These are phyloP conservation scores for Botryotinia narcissicola DNA, from an alignment of 2,329 filamentous ascomycete genomes.

Conservation along the genomic window DNA sequence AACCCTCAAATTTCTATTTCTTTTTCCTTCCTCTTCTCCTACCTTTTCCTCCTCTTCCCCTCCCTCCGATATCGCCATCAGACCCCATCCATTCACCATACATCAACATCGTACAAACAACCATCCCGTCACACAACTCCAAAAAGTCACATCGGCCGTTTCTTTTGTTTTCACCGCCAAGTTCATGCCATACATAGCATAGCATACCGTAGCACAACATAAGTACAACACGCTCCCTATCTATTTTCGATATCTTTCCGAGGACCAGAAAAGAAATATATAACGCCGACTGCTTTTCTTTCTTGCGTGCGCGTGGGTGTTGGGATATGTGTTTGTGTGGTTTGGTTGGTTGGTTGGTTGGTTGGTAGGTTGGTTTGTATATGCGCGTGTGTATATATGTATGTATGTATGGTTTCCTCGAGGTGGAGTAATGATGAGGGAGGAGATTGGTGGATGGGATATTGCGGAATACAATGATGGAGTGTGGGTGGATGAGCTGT, in stretches of 20 bases:
- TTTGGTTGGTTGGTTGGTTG: neutral
- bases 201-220: neutral
- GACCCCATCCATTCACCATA: neutral
- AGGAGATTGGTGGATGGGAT: neutral
- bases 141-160: neutral
- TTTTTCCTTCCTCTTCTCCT: no score
- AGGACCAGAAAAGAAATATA: neutral
- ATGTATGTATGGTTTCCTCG: no score
- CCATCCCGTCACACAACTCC: neutral
- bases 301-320: neutral
- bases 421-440: neutral
- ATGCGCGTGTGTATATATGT: no score
- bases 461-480: neutral
- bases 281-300: neutral
- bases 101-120: neutral
- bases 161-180: neutral
- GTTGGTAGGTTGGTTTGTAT: neutral
- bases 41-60: neutral
- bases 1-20: neutral
- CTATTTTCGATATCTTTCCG: neutral
- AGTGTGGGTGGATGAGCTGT: neutral
- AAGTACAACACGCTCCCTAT: neutral
- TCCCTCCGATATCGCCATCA: neutral
- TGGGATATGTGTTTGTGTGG: neutral
- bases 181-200: neutral